phyloP scores from a whole-genome alignment of 2,329 filamentous ascomycete genomes.

The Fusarium subglutinans region DNA sequence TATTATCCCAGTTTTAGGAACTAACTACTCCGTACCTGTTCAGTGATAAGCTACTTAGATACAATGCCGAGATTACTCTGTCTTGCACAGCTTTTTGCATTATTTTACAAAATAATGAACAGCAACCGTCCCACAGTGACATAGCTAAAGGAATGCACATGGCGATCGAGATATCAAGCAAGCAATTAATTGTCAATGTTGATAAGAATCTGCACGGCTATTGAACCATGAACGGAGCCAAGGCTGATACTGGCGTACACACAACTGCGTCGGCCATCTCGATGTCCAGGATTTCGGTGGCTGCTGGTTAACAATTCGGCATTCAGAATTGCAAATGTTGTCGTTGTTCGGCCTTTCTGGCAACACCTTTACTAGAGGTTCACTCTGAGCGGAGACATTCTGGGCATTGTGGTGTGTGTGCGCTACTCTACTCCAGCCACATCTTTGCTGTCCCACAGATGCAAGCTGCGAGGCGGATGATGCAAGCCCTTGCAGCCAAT shows the following conservation, averaged over 20 bases:
- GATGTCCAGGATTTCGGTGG: constrained; percentile 6
- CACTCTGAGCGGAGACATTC: constrained; percentile 4
- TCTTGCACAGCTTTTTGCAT: neutral
- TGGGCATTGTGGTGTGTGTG: neutral
- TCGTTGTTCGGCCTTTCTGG: neutral
- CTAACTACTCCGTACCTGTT: neutral
- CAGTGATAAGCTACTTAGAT: neutral
- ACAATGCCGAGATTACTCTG: neutral
- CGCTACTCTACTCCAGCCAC: constrained; percentile 10
- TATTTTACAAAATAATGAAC: neutral
- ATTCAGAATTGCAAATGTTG: neutral
- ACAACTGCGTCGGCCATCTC: neutral
- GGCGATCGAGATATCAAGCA: constrained; percentile 1
- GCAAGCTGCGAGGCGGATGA: constrained; percentile 20
- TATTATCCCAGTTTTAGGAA: neutral
- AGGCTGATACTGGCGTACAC: neutral
- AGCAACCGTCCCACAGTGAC: neutral
- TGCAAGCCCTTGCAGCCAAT: constrained; percentile 29
- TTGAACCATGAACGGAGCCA: neutral
- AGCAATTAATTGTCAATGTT: neutral
- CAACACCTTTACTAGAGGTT: constrained; percentile 7
- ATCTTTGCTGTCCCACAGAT: neutral
- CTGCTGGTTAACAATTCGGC: neutral
- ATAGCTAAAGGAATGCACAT: neutral
- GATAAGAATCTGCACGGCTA: neutral